Base-by-base conservation (phyloP, 2,329 filamentous ascomycete genomes). In the Venturia aucupariae region DNA sequence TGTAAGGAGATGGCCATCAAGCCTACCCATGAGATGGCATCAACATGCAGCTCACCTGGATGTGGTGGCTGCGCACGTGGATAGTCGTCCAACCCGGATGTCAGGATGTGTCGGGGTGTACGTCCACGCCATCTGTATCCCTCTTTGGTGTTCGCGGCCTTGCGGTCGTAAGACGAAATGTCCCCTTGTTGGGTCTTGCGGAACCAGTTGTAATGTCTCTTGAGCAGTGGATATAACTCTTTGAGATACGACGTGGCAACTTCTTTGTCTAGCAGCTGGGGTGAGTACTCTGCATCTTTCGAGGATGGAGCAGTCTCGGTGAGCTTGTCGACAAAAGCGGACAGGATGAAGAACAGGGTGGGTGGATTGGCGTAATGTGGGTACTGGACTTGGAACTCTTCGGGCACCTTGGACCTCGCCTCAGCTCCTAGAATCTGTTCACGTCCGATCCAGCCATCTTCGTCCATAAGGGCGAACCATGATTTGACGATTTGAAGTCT, bases 21-120 rank as follows among this genome's bases (percentile, higher is more conserved):
- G n/a, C 93, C 94, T 77, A 99, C 89, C 94, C 94, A 99, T 62
- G 90, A 90, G 75, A 99, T 89, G 63, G 97, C 82, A 76, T 99
- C 94, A 38, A 95, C 87, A 74, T 99, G 93, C 61, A 99, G 83
- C 84, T 99, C 94, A 71, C 91, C 93, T 0, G 94, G 93, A 74
- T 97, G 92, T 32, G 94, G 94, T 17, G 94, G 92, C 75, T 96
- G 90, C 10, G 94, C 84, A 60, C 94, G 90, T 61, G 94, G 94
- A 73, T 97, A 99, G 77, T 99, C 94, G 71, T 99, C 94, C 1
- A 99, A 84, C 2, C 94, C 94, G 62, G 92, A 96, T 5, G 94
- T 96, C 60, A 99, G 82, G 67, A 96, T 89, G 74, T 97, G 94
- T 60, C 86, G 84, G 41, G 90, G 85, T 8, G 90, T 94, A 65